Conservation (phyloP, 2,329 filamentous ascomycete genomes). For the Claviceps citrina region DNA sequence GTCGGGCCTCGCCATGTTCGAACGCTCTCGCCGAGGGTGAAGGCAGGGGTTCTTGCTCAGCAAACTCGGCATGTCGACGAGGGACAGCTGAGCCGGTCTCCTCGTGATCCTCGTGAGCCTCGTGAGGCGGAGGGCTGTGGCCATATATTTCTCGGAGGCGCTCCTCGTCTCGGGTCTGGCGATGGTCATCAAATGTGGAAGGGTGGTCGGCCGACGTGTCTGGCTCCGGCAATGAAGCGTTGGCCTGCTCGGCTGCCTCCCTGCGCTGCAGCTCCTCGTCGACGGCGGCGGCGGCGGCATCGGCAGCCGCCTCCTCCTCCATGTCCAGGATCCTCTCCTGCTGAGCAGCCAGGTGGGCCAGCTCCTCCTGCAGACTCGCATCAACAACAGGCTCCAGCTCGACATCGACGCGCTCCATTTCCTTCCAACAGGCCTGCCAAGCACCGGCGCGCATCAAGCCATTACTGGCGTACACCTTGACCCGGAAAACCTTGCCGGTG, state of each 20-base stretch:
- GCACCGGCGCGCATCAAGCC: slow-evolving; percentile 83
- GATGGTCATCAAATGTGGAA: slow-evolving; percentile 15
- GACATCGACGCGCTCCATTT: slow-evolving; percentile 97
- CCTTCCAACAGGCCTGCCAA: slow-evolving; percentile 86
- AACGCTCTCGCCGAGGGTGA: slow-evolving; percentile 13
- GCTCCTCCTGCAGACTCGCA: slow-evolving; percentile 38
- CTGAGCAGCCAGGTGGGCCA: slow-evolving; percentile 38
- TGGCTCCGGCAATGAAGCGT: slow-evolving; percentile 8
- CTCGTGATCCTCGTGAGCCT: slow-evolving; percentile 4
- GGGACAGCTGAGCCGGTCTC: slow-evolving; percentile 4
- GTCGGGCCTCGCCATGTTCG: slow-evolving; percentile 18
- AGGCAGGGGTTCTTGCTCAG: slow-evolving; percentile 7
- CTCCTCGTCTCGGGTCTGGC: slow-evolving; percentile 30
- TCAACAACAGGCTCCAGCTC: slow-evolving; percentile 68
- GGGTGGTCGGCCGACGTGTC: slow-evolving; percentile 7
- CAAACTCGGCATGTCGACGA: slow-evolving; percentile 6
- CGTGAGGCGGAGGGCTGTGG: slow-evolving; percentile 11
- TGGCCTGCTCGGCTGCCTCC: slow-evolving; percentile 11
- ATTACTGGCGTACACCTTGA: slow-evolving; percentile 90
- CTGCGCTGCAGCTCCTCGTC: slow-evolving; percentile 11
- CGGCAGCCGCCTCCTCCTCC: slow-evolving; percentile 12
- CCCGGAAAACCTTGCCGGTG: slow-evolving; percentile 46
- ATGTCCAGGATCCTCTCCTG: slow-evolving; percentile 26
- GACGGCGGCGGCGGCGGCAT: slow-evolving; percentile 4
- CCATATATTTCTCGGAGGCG: slow-evolving; percentile 40